phyloP scores from a whole-genome alignment of 2,329 filamentous ascomycete species.

The Zymoseptoria pseudotritici region DNA sequence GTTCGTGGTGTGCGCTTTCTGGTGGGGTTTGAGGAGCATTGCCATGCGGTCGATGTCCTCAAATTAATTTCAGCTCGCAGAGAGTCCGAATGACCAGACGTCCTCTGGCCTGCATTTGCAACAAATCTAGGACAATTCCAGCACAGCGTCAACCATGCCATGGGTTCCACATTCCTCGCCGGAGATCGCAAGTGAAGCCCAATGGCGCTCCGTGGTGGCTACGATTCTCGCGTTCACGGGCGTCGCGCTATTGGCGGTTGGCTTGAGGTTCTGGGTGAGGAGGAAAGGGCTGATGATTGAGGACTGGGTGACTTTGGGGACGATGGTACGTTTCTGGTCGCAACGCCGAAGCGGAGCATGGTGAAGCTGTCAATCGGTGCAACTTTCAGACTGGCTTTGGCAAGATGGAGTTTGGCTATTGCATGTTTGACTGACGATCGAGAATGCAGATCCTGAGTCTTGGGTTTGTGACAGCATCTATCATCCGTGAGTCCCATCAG shows the following conservation, averaged over 20 bases:
- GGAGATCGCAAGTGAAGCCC: conserved; percentile 7
- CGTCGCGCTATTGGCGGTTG: conserved; percentile 7
- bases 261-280: conserved; percentile 9
- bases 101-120: neutral
- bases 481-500: neutral
- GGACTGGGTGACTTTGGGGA: conserved; percentile 14
- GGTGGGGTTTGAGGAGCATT: neutral
- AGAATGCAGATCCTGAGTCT: neutral
- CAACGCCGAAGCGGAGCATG: neutral
- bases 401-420: neutral
- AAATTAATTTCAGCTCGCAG: neutral
- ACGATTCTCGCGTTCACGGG: conserved; percentile 8
- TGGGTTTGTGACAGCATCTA: neutral
- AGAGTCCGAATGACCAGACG: neutral
- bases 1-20: neutral
- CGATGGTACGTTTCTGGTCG: conserved; percentile 6
- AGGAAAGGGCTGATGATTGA: conserved; percentile 9
- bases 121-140: neutral
- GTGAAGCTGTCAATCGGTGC: neutral
- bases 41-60: neutral
- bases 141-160: conserved; percentile 3
- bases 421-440: neutral
- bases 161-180: conserved; percentile 9
- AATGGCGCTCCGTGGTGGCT: conserved; percentile 9
- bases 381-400: neutral